Evolutionary conservation across 164 flowering plant genomes (phyloP), one percentile per base, ranked within the genome.

Genomic region (Magnolia kwangsiensis): DNA sequence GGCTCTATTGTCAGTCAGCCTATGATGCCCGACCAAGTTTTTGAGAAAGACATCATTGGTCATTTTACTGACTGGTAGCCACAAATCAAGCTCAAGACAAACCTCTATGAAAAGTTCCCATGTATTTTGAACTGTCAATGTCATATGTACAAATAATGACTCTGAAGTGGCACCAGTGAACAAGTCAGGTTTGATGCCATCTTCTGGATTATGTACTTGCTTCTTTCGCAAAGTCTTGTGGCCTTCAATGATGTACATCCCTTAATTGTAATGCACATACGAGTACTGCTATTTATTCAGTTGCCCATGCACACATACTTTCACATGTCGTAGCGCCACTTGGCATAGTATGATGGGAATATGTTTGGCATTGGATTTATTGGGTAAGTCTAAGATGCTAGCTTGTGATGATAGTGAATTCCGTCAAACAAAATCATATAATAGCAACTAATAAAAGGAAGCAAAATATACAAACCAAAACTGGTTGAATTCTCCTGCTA

Each of bases 21-120:
- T 51, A 78, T 59, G 75, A 77, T 76, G 79, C 73, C 79, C 27
- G 87, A 87, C 76, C 80, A 84, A 71, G 79, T 81, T 81, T 64
- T 77, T 63, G 71, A 19, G 14, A 83, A 80, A 79, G 81, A 80
- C 75, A 65, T 4, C 74, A 61, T 72, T 75, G 5, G 5, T 20
- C 74, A 50, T 31, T 79, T 65, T 74, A 70, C 72, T 27, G 85
- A 81, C 45, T 37, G 45, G 4, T 37, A 37, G 45, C 45, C 45
- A 37, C 45, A 37, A 37, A 72, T 78, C 67, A 79, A 76, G 70
- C 24, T 72, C 72, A 71, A 51, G 72, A 77, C 75, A 16, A 55
- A 74, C 58, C 77, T 76, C 45, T 70, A 71, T 72, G 75, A 72
- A 72, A 13, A 69, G 68, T 55, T 45, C 63, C 67, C 63, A 65